Evolutionary conservation across 2,329 filamentous ascomycete species (phyloP), one percentile per base, ranked within the genome.

Genomic region (Claviceps sp.): DNA sequence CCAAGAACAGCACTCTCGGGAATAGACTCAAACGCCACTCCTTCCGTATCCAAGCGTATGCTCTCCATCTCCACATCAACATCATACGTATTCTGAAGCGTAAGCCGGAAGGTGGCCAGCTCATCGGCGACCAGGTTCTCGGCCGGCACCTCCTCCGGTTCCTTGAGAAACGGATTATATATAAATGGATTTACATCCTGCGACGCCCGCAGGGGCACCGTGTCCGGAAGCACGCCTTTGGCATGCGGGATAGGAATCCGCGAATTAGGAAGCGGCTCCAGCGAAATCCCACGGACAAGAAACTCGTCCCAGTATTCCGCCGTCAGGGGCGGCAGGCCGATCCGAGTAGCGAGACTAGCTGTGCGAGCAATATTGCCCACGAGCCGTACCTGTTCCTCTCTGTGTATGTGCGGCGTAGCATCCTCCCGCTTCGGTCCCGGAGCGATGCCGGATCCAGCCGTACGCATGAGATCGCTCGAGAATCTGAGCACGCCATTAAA

Each of bases 261-360:
- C 11, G 76, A 75, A 43, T 72, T 68, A 9, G 81, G 72, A 40
- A 80, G 66, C 24, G 85, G 73, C 49, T 89, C 79, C 44, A 95
- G 71, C 51, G 83, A 79, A 59, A 95, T 72, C 56, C 82, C 82
- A 48, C 93, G 82, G 47, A 98, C 77, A 8, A 98, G 73, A 60
- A 97, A 97, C 61, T 95, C 88, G 65, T 98, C 93, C 93, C 93
- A 98, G 63, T 96, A 98, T 59, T 93, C 86, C 5, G 88, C 89
- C 50, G 82, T 76, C 43, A 91, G 68, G 52, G 84, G 70, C 5
- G 77, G 71, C 30, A 89, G 70, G 0, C 89, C 89, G 26, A 96
- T 69, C 54, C 86, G 83, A 55, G 79, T 79, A 1, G 86, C 84
- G n/a, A 93, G 79, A 37, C 76, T 79, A 34, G 90, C 81, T 0